These are phyloP conservation scores for Ophiostoma triangulosporum DNA, from an alignment of 2,329 filamentous ascomycete species.

Conservation along the genomic window DNA sequence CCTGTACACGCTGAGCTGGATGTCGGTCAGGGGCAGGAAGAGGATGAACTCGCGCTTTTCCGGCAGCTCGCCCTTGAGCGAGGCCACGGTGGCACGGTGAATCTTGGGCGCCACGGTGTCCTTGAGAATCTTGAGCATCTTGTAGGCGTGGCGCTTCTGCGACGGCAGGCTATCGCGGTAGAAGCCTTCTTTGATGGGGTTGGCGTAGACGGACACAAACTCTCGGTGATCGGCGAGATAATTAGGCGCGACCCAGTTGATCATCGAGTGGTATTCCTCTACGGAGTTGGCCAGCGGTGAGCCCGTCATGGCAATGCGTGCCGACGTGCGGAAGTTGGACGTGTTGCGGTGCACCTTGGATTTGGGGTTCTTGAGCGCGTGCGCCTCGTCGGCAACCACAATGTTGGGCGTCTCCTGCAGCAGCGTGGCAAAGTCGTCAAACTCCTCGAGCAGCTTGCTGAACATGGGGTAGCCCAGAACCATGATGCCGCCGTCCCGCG, in stretches of 20 bases:
- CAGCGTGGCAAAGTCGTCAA: slow-evolving; percentile 18
- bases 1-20: slow-evolving; percentile 53
- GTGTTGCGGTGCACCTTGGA: slow-evolving; percentile 41
- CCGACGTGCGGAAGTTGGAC: slow-evolving; percentile 48
- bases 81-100: slow-evolving; percentile 54
- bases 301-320: slow-evolving; percentile 72
- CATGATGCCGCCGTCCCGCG: slow-evolving; percentile 53
- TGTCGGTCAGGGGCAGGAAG: slow-evolving; percentile 50
- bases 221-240: slow-evolving; percentile 57
- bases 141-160: slow-evolving; percentile 47
- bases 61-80: slow-evolving; percentile 53
- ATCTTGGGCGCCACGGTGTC: slow-evolving; percentile 64
- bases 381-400: slow-evolving; percentile 76
- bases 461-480: slow-evolving; percentile 65
- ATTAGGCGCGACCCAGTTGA: slow-evolving; percentile 71
- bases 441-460: slow-evolving; percentile 21
- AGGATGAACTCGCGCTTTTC: slow-evolving; percentile 73
- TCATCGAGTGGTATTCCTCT: slow-evolving; percentile 72
- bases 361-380: slow-evolving; percentile 55
- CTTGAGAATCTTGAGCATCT: slow-evolving; percentile 57
- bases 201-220: slow-evolving; percentile 57
- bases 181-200: slow-evolving; percentile 60
- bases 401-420: slow-evolving; percentile 45
- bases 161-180: slow-evolving; percentile 44
- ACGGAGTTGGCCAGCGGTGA: slow-evolving; percentile 79